These are phyloP conservation scores for Capronia americana DNA, from an alignment of 2,329 filamentous ascomycete species.

Conservation along the genomic window DNA sequence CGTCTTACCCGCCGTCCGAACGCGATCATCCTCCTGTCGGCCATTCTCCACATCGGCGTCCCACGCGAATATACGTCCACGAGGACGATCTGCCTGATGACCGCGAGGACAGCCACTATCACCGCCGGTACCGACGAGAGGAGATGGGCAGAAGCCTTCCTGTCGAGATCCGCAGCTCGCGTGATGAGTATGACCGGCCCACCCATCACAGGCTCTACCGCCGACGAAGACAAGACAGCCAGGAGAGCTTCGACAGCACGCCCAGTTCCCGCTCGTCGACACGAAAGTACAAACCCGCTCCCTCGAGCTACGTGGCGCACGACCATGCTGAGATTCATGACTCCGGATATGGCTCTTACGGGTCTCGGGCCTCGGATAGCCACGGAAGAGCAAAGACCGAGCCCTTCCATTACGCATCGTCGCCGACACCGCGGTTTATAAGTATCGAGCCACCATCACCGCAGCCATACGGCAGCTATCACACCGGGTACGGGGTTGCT, in stretches of 20 bases:
- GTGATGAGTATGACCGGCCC: constrained; percentile 20
- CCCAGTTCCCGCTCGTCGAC: constrained; percentile 28
- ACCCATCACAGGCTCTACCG: constrained; percentile 19
- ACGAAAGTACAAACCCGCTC: constrained; percentile 27
- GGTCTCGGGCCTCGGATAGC: constrained; percentile 32
- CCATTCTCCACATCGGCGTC: constrained; percentile 17
- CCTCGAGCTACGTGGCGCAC: constrained; percentile 29
- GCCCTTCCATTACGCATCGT: constrained; percentile 31
- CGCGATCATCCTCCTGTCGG: constrained; percentile 16
- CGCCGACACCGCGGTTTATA: constrained; percentile 22
- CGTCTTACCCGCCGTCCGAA: constrained; percentile 19
- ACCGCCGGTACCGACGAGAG: constrained; percentile 20
- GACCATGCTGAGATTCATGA: constrained; percentile 31
- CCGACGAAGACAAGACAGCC: constrained; percentile 34
- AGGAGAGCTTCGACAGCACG: constrained; percentile 36
- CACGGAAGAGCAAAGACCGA: constrained; percentile 33
- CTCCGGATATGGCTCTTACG: constrained; percentile 36
- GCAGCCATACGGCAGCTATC: constrained; percentile 25
- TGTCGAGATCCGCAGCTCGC: constrained; percentile 28
- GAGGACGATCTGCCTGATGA: constrained; percentile 24
- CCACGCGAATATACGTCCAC: constrained; percentile 17
- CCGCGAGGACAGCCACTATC: constrained; percentile 14
- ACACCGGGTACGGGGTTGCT: constrained; percentile 28
- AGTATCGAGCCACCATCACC: constrained; percentile 26
- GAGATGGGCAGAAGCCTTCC: constrained; percentile 21